A percentile compares a stretch with the other conserved stretches of the same genome.
phyloP scores from a whole-genome alignment of 257 asterid genomes.

The Solanum paucissectum region DNA sequence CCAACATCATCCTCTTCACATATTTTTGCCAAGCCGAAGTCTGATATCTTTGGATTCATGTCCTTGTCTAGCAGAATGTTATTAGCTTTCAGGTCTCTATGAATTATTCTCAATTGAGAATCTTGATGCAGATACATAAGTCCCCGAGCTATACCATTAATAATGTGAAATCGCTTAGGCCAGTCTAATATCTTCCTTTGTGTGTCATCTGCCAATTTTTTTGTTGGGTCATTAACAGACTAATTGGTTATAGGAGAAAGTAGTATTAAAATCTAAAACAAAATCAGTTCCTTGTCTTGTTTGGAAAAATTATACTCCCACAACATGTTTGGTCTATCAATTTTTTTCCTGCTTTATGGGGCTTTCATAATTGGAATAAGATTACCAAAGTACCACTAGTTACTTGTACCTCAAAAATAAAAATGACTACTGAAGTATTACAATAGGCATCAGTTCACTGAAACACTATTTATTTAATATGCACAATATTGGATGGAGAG shows the following conservation, averaged over 20 bases:
- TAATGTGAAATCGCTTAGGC: slow-evolving; percentile 31
- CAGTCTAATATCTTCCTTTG: slow-evolving; percentile 19
- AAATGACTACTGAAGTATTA: too few species aligned
- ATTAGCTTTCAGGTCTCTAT: slow-evolving; percentile 42
- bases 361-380: too few species aligned
- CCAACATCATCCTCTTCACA: slow-evolving; percentile 27
- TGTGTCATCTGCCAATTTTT: slow-evolving; percentile 12
- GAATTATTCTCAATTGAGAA: slow-evolving; percentile 29
- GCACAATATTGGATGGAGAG: background rate
- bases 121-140: slow-evolving; percentile 49
- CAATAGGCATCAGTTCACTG: too few species aligned
- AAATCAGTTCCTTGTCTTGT: background rate
- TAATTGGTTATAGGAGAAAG: too few species aligned
- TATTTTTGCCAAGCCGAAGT: slow-evolving; percentile 37
- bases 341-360: too few species aligned
- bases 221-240: background rate
- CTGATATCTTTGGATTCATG: slow-evolving; percentile 46
- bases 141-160: slow-evolving; percentile 37
- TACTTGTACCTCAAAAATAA: too few species aligned
- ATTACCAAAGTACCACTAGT: too few species aligned
- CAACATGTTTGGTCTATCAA: too few species aligned
- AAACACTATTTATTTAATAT: too few species aligned
- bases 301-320: too few species aligned
- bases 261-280: background rate
- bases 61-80: slow-evolving; percentile 33